Evolutionary conservation across 768 basidiomycete species (phyloP), one percentile per base, ranked within the genome.

Genomic region (Myochromella boudieri): DNA sequence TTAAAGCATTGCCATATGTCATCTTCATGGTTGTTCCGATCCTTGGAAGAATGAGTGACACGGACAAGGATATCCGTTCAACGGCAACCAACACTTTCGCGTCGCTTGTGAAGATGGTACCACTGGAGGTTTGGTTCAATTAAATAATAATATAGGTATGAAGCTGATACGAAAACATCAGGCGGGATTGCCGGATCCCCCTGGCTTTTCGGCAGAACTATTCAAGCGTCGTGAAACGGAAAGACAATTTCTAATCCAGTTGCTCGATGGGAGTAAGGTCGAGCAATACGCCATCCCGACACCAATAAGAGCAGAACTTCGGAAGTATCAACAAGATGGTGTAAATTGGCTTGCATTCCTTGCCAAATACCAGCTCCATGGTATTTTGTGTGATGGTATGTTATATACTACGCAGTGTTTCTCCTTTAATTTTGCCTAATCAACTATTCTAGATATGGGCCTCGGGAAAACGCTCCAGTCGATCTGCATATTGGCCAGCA

Each of bases 261-360:
- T 99, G 7, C 81, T 99, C 26, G 97, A 97, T 60, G 97, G 97
- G 10, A 87, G 77, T 58, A 97, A 98, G 66, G 93, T 97, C 12
- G 91, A 94, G 56, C 83, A 86, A 52, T 99, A 97, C 63, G 67
- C 70, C 32, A 81, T 99, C 1, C 93, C 97, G 0, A 82, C 94
- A 45, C 68, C 72, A 21, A 90, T 99, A 74, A 91, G 95, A 47
- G 94, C 95, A 25, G 92, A 97, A 55, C 73, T 99, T 38, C 87
- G 97, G 49, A 92, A 94, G 63, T 99, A 99, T 63, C 97, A 99
- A 66, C 91, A 92, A 68, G 97, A 99, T 46, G 97, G 97, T 26
- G 91, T 99, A 54, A 98, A 92, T 63, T 99, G 97, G 97, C 75
- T 99, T 14, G 97, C 97, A 1, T 99, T 99, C 74, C 75, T 99